Percentiles rank a stretch among this genome's conserved stretches.
phyloP scores from a whole-genome alignment of 2,329 filamentous ascomycete genomes.

The Myriosclerotinia scirpicola region DNA sequence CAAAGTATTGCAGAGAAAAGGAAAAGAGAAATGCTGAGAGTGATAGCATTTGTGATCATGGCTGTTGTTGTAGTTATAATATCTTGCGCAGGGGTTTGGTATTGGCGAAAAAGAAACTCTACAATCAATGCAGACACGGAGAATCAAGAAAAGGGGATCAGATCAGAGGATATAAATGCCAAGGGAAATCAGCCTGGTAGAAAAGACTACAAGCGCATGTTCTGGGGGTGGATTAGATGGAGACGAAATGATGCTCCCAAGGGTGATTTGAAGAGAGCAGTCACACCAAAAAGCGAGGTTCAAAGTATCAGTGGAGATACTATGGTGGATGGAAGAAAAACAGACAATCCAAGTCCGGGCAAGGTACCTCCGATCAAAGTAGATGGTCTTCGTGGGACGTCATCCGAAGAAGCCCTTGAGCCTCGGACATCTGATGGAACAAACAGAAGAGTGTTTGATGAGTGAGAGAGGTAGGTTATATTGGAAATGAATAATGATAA shows the following conservation, averaged over 20 bases:
- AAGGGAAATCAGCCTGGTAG: neutral
- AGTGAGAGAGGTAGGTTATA: neutral
- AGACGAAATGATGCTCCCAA: neutral
- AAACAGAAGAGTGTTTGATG: conserved; percentile 3
- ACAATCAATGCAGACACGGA: neutral
- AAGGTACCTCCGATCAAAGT: neutral
- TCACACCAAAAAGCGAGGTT: neutral
- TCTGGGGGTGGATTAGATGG: neutral
- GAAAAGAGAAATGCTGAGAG: neutral
- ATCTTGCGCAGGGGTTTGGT: conserved; percentile 6
- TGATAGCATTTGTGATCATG: conserved; percentile 3
- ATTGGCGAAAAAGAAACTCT: conserved; percentile 11
- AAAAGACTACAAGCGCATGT: neutral
- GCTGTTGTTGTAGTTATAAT: neutral
- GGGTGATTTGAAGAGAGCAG: neutral
- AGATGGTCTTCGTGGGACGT: neutral
- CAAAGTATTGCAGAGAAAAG: neutral
- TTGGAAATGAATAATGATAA: neutral
- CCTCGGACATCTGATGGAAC: neutral
- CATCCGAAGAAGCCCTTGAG: neutral
- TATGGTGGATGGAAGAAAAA: neutral
- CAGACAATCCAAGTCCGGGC: neutral
- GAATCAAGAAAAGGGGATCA: conserved; percentile 7
- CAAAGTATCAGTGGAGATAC: neutral
- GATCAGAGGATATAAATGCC: neutral